Base-by-base conservation (phyloP, 2,329 filamentous ascomycete genomes). In the Cylindrodendrum hubeiense region DNA sequence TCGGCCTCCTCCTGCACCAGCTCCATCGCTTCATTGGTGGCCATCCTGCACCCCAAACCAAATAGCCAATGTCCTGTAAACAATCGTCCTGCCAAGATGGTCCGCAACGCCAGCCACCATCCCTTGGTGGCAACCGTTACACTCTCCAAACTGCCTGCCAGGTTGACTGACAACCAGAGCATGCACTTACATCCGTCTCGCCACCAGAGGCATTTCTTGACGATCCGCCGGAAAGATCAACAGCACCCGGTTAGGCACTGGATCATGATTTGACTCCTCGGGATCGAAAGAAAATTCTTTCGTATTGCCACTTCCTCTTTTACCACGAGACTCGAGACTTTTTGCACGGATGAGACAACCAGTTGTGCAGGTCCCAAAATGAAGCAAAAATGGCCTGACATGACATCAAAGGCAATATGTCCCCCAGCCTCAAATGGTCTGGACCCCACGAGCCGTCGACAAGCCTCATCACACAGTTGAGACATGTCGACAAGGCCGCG, bases 91-190 rank as follows among this genome's bases (percentile, higher is more conserved):
- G 51, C 61, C 60, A 56, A 60, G 47, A 57, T 62, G 52, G 39
- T 54, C 61, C 49, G 49, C 50, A 64, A 58, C 37, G 53, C 60
- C 63, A 66, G 67, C 69, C 67, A 66, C 61, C 62, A 63, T 60
- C 49, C 60, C 60, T 63, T 60, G 43, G 70, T 61, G 70, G 72
- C 72, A 66, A 71, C 65, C 57, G 67, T 73, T 74, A 46, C 57
- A 65, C 47, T 46, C 39, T 73, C 51, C 37, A 56, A 39, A 17
- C 33, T 50, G 37, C 33, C 58, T 30, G 56, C 24, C 55, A 55
- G 50, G 55, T 50, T 34, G 52, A 44, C 54, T 51, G 43, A 41
- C 44, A 47, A 39, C 61, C 62, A 62, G 22, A 43, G 39, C 60
- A 61, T 55, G 54, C 49, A 61, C 66, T 58, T 46, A 65, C 68